Evolutionary conservation across 192 early-diverging fungal species (phyloP), one percentile per base, ranked within the genome.

Genomic region (Backusella mclennaniae): DNA sequence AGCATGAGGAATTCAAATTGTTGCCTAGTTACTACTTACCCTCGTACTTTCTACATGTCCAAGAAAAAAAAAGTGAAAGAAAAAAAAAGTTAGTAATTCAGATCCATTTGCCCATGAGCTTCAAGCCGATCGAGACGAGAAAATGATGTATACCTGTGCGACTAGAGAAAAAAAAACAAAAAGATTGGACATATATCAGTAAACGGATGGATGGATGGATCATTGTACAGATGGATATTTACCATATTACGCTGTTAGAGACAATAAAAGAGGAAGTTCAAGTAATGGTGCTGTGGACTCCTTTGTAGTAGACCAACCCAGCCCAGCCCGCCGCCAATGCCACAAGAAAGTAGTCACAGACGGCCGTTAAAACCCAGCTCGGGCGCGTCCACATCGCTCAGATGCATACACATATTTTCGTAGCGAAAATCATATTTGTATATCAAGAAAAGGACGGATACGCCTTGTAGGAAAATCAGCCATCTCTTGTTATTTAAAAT

Each of bases 41-140:
- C 87, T 99, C 97, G 84, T 94, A 99, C 90, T 99, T 98, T 82
- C 95, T 89, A 89, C 95, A 93, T 84, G 93, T 52, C n/a, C 21
- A 21, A 19, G 44, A 56, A 76, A 74, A 67, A 44, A 46, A 74
- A 72, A 3, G 33, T 33, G 49, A 26, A 71, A 29, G 35, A 44
- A 78, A 53, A 53, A 53, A 66, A 66, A 46, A 49, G 29, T 72
- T 33, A 49, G 26, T 70, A 46, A 59, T 8, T 73, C 15, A 49
- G 3, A 6, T 29, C 35, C 21, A 38, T 56, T 73, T 56, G 14
- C 6, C 39, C 14, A 42, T 46, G 14, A 9, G 14, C 38, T 11
- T 39, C 7, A 26, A 26, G 1, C 6, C 42, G 17, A 15, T 42
- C 14, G 67, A 19, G 35, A 23, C 2, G 35, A 8, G 63, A 67